Conservation (phyloP, 768 basidiomycete species). For the Sarcodon sp. region DNA sequence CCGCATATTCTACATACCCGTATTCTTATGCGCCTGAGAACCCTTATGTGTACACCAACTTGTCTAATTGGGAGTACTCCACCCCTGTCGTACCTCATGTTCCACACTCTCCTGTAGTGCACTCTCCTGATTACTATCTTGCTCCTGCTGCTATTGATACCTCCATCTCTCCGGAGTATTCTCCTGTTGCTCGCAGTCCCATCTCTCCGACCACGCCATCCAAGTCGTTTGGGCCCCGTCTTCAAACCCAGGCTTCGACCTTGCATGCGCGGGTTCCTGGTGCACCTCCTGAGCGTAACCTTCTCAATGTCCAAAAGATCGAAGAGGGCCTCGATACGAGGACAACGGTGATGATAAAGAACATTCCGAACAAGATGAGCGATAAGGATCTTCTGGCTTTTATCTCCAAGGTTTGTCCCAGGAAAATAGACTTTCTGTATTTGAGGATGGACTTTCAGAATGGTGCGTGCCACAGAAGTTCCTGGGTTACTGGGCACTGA, state of each 20-base stretch:
- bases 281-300: slow-evolving; percentile 26
- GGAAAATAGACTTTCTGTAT: slow-evolving; percentile 79
- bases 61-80: background rate
- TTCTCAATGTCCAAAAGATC: slow-evolving; percentile 57
- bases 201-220: background rate
- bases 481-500: background rate
- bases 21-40: slow-evolving; percentile 6
- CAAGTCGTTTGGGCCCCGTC: background rate
- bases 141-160: background rate
- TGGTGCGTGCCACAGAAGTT: slow-evolving; percentile 26
- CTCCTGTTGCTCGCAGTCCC: background rate
- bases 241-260: background rate
- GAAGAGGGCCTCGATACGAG: slow-evolving; percentile 69
- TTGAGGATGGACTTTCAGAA: slow-evolving; percentile 79
- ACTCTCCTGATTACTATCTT: background rate
- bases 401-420: slow-evolving; percentile 60
- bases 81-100: background rate
- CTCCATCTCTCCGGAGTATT: background rate
- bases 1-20: slow-evolving; percentile 8
- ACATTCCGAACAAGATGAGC: slow-evolving; percentile 88
- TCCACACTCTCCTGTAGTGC: background rate
- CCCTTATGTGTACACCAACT: background rate
- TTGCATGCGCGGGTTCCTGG: background rate
- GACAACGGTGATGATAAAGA: slow-evolving; percentile 85
- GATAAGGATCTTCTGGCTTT: slow-evolving; percentile 58